Evolutionary conservation across 345 rosid genomes (phyloP), one percentile per base, ranked within the genome.

Genomic region (Eutrema heterophyllum): DNA sequence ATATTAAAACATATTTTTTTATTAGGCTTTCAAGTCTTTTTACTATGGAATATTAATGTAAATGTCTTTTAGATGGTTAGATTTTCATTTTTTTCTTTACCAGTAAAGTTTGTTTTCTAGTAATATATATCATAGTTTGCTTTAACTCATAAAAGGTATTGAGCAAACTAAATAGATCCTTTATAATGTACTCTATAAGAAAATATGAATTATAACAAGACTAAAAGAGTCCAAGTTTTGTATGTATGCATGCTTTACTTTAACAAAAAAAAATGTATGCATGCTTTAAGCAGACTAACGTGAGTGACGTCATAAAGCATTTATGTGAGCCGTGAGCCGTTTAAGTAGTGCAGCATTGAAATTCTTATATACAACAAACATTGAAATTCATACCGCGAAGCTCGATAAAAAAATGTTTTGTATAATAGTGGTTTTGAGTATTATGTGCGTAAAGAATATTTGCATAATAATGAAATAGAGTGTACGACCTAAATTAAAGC

Each of bases 401-500:
- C 80, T 71, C 76, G 76, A 77, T n/a, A 64, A 46, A 64, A 44
- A 48, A 43, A 41, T 15, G 27, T 39, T 70, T 55, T 44, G 65
- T 56, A 55, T 45, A 63, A 41, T 69, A 64, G 56, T 48, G 64
- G 39, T 51, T 76, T 63, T 77, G 76, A 65, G 68, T 70, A 39
- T 46, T 70, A 70, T 57, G 67, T 64, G 56, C 24, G 61, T 56
- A 48, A 64, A 64, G 72, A 56, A 77, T 70, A 56, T 64, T 70
- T 77, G 33, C 58, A 21, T 57, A 43, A 33, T 9, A 64, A 70
- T 64, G 46, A 45, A 44, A 36, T 73, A 58, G 39, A 52, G 48
- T 68, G 55, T 60, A 75, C 68, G 12, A 60, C 59, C 55, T 6
- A 58, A 68, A 50, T 18, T 40, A 49, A 67, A 57, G 39, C 53